phyloP scores from a whole-genome alignment of 306 rosid genomes.

The Glycine soja region DNA sequence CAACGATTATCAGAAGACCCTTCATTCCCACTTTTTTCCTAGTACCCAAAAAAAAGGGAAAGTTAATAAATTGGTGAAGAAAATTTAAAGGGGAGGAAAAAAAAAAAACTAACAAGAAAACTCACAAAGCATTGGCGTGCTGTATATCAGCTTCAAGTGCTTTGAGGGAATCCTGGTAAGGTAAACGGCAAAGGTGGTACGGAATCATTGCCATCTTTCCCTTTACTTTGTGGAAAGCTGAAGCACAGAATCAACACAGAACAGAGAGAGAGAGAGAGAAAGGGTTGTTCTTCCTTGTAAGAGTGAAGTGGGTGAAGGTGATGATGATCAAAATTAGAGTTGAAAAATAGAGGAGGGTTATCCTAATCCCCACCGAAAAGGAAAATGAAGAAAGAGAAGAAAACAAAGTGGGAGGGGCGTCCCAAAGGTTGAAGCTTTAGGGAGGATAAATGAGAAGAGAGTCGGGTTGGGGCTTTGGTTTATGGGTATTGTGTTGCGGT shows the following conservation, averaged over 20 bases:
- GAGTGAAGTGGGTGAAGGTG: background rate
- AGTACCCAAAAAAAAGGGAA: slow-evolving; percentile 21
- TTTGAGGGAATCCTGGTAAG: slow-evolving; percentile 79
- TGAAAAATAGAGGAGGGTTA: slow-evolving; percentile 22
- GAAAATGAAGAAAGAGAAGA: slow-evolving; percentile 3
- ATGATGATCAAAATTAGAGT: slow-evolving; percentile 17
- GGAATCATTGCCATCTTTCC: slow-evolving; percentile 64
- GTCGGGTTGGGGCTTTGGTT: slow-evolving; percentile 47
- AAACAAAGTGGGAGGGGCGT: background rate
- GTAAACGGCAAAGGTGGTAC: slow-evolving; percentile 74
- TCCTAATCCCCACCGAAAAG: slow-evolving; percentile 28
- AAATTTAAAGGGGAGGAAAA: background rate
- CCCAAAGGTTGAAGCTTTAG: slow-evolving; percentile 28
- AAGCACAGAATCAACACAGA: slow-evolving; percentile 12
- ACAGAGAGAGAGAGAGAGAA: background rate
- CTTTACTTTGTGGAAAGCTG: background rate
- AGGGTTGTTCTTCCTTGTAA: background rate
- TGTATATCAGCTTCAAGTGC: slow-evolving; percentile 89
- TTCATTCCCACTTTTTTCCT: background rate
- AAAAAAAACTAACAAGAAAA: background rate
- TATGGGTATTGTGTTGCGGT: slow-evolving; percentile 30
- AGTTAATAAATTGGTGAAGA: background rate
- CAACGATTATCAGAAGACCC: slow-evolving; percentile 14
- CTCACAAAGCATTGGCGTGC: slow-evolving; percentile 93
- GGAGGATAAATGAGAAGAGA: background rate